These are phyloP conservation scores for Cochlearia excelsa DNA, from an alignment of 345 rosid genomes.

Conservation along the genomic window DNA sequence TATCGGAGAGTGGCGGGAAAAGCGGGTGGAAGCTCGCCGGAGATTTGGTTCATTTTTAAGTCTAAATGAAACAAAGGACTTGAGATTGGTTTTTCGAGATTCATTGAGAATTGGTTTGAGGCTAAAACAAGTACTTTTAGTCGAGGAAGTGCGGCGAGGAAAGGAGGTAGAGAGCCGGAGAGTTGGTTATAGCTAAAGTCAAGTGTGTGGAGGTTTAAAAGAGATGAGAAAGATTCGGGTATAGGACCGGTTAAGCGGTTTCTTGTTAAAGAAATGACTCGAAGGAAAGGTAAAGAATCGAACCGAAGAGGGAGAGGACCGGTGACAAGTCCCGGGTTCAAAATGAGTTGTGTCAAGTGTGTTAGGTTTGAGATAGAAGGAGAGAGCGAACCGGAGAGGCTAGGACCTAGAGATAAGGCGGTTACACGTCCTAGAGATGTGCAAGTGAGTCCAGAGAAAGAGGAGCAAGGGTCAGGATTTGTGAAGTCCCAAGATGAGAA, in stretches of 20 bases:
- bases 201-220: slow-evolving; percentile 60
- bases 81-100: slow-evolving; percentile 32
- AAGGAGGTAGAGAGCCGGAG: slow-evolving; percentile 56
- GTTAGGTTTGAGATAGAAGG: slow-evolving; percentile 58
- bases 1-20: slow-evolving; percentile 69
- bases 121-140: slow-evolving; percentile 57
- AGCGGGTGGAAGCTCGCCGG: slow-evolving; percentile 48
- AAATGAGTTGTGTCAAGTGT: slow-evolving; percentile 62
- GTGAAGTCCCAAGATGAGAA: slow-evolving; percentile 66
- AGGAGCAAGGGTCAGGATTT: slow-evolving; percentile 54
- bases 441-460: slow-evolving; percentile 67
- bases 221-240: slow-evolving; percentile 52
- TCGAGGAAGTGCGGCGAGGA: slow-evolving; percentile 38
- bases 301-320: slow-evolving; percentile 75
- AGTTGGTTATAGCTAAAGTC: slow-evolving; percentile 74
- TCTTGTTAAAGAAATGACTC: slow-evolving; percentile 64
- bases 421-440: slow-evolving; percentile 40
- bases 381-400: slow-evolving; percentile 76
- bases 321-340: slow-evolving; percentile 74
- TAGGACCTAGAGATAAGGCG: slow-evolving; percentile 55
- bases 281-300: slow-evolving; percentile 48
- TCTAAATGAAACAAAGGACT: slow-evolving; percentile 66
- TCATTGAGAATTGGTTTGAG: slow-evolving; percentile 48
- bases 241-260: slow-evolving; percentile 78
- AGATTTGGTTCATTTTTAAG: slow-evolving; percentile 50